Evolutionary conservation across 805 yeast species (phyloP), one percentile per base, ranked within the genome.

Genomic region (Metschnikowia baotianmanensis): DNA sequence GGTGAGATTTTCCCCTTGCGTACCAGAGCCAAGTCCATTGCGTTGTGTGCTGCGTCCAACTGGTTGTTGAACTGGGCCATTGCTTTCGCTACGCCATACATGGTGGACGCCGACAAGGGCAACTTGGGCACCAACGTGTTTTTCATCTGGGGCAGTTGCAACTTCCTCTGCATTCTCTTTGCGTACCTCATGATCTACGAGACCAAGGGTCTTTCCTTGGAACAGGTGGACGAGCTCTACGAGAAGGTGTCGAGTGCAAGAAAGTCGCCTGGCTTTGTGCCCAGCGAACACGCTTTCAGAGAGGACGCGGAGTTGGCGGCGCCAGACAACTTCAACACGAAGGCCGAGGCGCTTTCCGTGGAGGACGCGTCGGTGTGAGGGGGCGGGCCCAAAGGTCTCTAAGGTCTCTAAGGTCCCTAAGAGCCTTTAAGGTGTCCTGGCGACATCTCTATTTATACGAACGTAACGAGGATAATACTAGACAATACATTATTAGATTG

Each of bases 51-150:
- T 32, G 71, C 70, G 30, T 61, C 69, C 35, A 66, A 66, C 58
- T 66, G 71, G 71, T 60, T 65, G 53, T 63, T 62, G 63, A 65
- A 65, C 61, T 65, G 66, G 65, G 69, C 57, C 38, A 65, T 65
- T 57, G 70, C 64, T 18, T 64, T 59, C 52, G 65, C 69, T 15
- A 65, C 70, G 39, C 71, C 71, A 19, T 67, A 67, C 60, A 53
- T 67, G 66, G 72, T 67, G 34, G 65, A 65, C 45, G 31, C 57
- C 18, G 71, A 68, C 53, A 51, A 55, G 55, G 72, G 70, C 43
- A 53, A 64, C 56, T 58, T 67, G 53, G 69, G 69, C 13, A 46
- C 66, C 42, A 67, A 67, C 47, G 72, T 67, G 38, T 66, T 67
- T 53, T 67, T 65, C 55, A 58, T 67, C 51, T 67, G 72, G 72